Percentiles rank a stretch among this genome's conserved stretches.
These are phyloP conservation scores for Malus sieversii DNA, from an alignment of 306 rosid genomes.

Conservation along the genomic window DNA sequence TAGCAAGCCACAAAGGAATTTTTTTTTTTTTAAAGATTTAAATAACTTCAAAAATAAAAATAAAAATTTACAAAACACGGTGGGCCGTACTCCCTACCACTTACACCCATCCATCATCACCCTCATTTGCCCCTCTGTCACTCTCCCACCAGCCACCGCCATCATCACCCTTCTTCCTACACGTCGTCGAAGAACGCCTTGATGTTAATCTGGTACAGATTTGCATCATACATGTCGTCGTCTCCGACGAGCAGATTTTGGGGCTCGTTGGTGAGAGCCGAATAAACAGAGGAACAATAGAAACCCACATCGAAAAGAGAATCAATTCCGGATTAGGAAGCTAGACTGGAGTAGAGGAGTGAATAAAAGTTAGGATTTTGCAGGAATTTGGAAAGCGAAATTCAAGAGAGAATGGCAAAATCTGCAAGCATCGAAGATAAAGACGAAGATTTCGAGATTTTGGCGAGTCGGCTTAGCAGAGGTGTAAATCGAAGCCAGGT, in stretches of 20 bases:
- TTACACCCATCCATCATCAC: too few species aligned
- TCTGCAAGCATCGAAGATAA: slow-evolving; percentile 23
- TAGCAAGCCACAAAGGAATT: too few species aligned
- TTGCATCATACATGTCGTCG: slow-evolving; percentile 71
- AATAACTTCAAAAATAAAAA: too few species aligned
- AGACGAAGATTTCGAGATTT: slow-evolving; percentile 8
- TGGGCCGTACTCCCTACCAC: too few species aligned
- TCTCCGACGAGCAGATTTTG: slow-evolving; percentile 48
- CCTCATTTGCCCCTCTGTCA: too few species aligned
- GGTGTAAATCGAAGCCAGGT: slow-evolving; percentile 74
- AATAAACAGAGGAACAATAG: slow-evolving; percentile 29
- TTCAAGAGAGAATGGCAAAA: slow-evolving; percentile 24
- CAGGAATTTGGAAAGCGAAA: slow-evolving; percentile 28
- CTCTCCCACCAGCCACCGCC: too few species aligned
- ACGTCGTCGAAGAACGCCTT: slow-evolving; percentile 64
- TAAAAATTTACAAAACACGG: too few species aligned
- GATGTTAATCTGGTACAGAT: slow-evolving; percentile 60
- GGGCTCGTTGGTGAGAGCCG: slow-evolving; percentile 39
- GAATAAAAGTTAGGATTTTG: slow-evolving; percentile 27
- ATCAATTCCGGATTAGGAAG: slow-evolving; percentile 30
- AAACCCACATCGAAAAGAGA: slow-evolving; percentile 25
- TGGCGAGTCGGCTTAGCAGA: slow-evolving; percentile 24
- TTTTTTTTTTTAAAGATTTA: too few species aligned
- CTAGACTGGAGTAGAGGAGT: slow-evolving; percentile 6
- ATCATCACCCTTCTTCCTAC: not conserved